Base-by-base conservation (phyloP, 805 yeast genomes). In the Candida dendrica region DNA sequence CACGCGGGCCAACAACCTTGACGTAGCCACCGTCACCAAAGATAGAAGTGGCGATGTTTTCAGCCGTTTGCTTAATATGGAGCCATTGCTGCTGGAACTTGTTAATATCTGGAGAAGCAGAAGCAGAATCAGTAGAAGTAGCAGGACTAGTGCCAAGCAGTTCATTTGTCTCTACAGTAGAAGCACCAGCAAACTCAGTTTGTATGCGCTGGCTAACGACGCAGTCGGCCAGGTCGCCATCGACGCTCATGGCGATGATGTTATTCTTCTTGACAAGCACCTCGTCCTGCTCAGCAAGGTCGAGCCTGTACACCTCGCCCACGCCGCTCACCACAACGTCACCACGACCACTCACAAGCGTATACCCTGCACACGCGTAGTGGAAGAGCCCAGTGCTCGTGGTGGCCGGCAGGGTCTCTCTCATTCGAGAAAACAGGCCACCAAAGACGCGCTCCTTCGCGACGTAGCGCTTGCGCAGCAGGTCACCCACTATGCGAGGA, bases 261-360 rank as follows among this genome's bases (percentile, higher is more conserved):
- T 72, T 69, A 11, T 64, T 56, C 38, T 61, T 66, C 44, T 67
- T 72, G 19, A 79, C 65, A 26, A 75, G 56, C 5, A 77, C 57
- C 34, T 72, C 72, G 47, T 79, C 84, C 18, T 56, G 68, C 15
- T 62, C 68, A 3, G 51, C 60, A 19, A 79, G 55, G 27, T 62
- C 62, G 14, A 77, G 59, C 44, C 67, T 69, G 54, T 75, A 77
- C 18, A 79, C 56, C 11, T 74, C 66, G 0, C 85, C 84, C 19
- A 64, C 61, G 1, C 83, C 84, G 14, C 68, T 72, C 14, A 80
- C 47, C 1, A 79, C 77, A 2, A 67, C 67, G 39, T 67, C 71
- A 0, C 86, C 86, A 45, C 85, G 64, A 1, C 86, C 85, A 20
- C 73, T 68, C 6, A 77, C 47, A 31, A 74, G 59, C 0, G 70